Conservation (phyloP, 495 filamentous ascomycete genomes). For the Hyaloscypha hepaticicola region DNA sequence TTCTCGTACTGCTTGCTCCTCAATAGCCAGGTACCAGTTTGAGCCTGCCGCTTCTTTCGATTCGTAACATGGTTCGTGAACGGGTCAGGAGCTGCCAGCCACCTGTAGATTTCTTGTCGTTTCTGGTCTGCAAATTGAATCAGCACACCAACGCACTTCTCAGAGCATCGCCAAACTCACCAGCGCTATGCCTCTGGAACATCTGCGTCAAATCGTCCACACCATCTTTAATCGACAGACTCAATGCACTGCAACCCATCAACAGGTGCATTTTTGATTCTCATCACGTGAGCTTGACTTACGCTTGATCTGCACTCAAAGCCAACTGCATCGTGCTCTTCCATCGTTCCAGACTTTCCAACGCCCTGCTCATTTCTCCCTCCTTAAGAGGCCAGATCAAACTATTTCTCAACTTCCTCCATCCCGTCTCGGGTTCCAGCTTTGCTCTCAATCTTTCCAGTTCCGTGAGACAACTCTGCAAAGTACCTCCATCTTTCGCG, state of each 20-base stretch:
- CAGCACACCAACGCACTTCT: constrained; percentile 7
- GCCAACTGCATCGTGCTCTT: constrained; percentile 22
- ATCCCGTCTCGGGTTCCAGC: constrained; percentile 22
- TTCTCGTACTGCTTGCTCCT: constrained; percentile 18
- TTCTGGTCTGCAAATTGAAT: constrained; percentile 9
- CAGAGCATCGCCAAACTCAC: constrained; percentile 12
- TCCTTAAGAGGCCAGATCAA: constrained; percentile 23
- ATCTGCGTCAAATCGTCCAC: constrained; percentile 17
- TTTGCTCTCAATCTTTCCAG: constrained; percentile 17
- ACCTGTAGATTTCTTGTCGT: constrained; percentile 19
- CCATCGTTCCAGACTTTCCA: constrained; percentile 14
- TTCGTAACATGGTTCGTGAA: constrained; percentile 30
- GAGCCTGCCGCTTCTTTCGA: constrained; percentile 19
- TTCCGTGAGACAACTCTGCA: constrained; percentile 8
- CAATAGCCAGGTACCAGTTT: constrained; percentile 38
- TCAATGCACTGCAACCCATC: constrained; percentile 6
- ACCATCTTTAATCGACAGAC: constrained; percentile 17
- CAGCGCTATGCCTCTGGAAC: constrained; percentile 8
- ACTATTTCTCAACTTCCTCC: constrained; percentile 10
- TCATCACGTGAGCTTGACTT: background rate
- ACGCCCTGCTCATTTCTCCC: constrained; percentile 13
- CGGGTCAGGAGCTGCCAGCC: constrained; percentile 34
- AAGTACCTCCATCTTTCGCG: constrained; percentile 10
- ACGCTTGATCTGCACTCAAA: constrained; percentile 18
- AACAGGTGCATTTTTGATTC: background rate